Conservation (phyloP, 2,329 filamentous ascomycete genomes). For the Cucurbitaria berberidis region DNA sequence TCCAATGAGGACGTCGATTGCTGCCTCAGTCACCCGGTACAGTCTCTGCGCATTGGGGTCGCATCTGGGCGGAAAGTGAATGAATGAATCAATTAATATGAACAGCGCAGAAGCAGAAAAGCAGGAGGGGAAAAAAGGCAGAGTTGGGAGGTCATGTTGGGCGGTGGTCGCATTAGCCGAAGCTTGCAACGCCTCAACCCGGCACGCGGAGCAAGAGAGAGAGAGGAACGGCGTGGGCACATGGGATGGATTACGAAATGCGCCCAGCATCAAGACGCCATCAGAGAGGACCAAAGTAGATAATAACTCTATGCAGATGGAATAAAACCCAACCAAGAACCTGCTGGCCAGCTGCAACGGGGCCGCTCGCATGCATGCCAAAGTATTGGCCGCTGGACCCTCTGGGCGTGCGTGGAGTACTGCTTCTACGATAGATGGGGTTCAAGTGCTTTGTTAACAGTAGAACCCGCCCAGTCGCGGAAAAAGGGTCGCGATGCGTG, state of each 20-base stretch:
- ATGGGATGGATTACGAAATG: conserved; percentile 11
- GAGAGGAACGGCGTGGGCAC: neutral
- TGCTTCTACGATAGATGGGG: conserved; percentile 22
- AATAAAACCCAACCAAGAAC: too few relatives aligned
- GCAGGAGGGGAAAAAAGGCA: neutral
- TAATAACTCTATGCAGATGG: neutral
- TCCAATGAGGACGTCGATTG: conserved; percentile 27
- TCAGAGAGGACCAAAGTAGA: neutral
- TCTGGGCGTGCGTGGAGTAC: conserved; percentile 19
- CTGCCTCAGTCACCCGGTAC: conserved; percentile 13
- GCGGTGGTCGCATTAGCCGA: conserved; percentile 22
- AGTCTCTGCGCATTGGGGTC: conserved; percentile 8
- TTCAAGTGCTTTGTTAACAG: conserved; percentile 21
- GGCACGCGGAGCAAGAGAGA: conserved; percentile 18
- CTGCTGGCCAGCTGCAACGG: too few relatives aligned
- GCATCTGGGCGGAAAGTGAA: neutral
- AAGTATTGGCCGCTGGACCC: conserved; percentile 18
- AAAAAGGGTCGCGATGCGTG: conserved; percentile 10
- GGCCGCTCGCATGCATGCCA: conserved; percentile 11
- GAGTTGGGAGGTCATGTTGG: neutral
- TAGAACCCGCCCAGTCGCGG: conserved; percentile 9
- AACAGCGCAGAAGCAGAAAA: neutral
- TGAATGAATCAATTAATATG: too few relatives aligned
- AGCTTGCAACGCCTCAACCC: conserved; percentile 21
- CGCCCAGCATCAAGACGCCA: neutral